A percentile compares a stretch with the other conserved stretches of the same genome.
Conservation (phyloP, 768 basidiomycete species). For the Gyrodon lividus region DNA sequence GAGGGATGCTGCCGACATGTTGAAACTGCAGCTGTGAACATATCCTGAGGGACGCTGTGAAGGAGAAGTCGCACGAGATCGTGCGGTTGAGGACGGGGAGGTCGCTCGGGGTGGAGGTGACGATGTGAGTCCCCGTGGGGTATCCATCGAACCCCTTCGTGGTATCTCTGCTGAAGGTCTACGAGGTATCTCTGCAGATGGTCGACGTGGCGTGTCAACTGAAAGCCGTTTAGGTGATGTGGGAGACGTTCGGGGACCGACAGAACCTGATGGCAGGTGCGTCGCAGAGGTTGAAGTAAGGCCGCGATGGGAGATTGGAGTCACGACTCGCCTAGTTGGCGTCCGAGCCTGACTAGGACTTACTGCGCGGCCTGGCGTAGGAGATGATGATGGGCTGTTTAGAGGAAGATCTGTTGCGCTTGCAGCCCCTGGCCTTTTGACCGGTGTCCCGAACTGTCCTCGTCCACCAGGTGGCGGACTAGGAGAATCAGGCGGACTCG, state of each 20-base stretch:
- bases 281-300: slow-evolving; percentile 50
- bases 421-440: slow-evolving; percentile 36
- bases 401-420: slow-evolving; percentile 44
- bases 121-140: slow-evolving; percentile 22
- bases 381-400: slow-evolving; percentile 37
- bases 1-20: slow-evolving; percentile 59
- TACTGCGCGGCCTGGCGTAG: slow-evolving; percentile 36
- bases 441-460: slow-evolving; percentile 32
- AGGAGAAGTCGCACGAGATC: slow-evolving; percentile 46
- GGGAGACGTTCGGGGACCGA: slow-evolving; percentile 27
- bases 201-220: slow-evolving; percentile 27
- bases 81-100: slow-evolving; percentile 44
- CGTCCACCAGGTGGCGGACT: slow-evolving; percentile 42
- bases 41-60: slow-evolving; percentile 42
- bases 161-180: slow-evolving; percentile 30
- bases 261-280: slow-evolving; percentile 43
- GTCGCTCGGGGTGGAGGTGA: slow-evolving; percentile 38
- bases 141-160: slow-evolving; percentile 22
- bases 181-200: slow-evolving; percentile 39
- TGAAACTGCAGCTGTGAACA: slow-evolving; percentile 54
- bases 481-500: slow-evolving; percentile 49
- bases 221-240: slow-evolving; percentile 29
- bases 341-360: slow-evolving; percentile 47
- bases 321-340: slow-evolving; percentile 37
- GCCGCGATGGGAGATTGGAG: slow-evolving; percentile 41